phyloP scores from a whole-genome alignment of 1,139 yeast species.

The Scheffersomyces insectosa region DNA sequence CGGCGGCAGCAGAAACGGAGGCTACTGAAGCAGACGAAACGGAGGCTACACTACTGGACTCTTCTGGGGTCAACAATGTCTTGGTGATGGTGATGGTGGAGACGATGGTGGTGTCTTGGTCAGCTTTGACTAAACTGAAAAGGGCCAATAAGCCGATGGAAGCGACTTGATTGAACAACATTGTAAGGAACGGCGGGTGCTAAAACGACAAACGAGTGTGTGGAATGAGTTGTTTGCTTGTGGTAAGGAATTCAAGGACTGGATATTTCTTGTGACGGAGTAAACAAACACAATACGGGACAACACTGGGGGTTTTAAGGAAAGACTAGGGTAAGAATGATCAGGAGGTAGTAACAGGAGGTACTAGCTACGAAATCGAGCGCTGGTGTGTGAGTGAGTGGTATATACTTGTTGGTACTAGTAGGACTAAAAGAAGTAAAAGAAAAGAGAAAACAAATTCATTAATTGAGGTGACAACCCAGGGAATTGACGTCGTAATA shows the following conservation, averaged over 20 bases:
- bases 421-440: too few relatives aligned
- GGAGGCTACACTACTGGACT: conserved; percentile 29
- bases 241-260: background rate
- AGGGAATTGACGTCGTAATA: too few relatives aligned
- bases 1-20: conserved; percentile 12
- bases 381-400: too few relatives aligned
- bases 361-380: too few relatives aligned
- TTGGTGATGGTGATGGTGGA: conserved; percentile 44
- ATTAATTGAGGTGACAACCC: too few relatives aligned
- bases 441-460: too few relatives aligned
- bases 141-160: conserved; percentile 27
- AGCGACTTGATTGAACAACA: conserved; percentile 32
- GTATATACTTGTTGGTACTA: too few relatives aligned
- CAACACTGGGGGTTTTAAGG: conserved; percentile 13
- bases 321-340: conserved; percentile 7
- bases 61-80: conserved; percentile 44
- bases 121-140: conserved; percentile 27
- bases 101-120: conserved; percentile 46
- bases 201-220: background rate
- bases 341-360: too few relatives aligned
- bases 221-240: background rate
- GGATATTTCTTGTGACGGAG: background rate
- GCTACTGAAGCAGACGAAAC: conserved; percentile 18
- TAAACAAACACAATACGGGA: too few relatives aligned
- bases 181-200: conserved; percentile 7